Conservation (phyloP, 352 stramenopile genomes). For the Plasmopara muralis region DNA sequence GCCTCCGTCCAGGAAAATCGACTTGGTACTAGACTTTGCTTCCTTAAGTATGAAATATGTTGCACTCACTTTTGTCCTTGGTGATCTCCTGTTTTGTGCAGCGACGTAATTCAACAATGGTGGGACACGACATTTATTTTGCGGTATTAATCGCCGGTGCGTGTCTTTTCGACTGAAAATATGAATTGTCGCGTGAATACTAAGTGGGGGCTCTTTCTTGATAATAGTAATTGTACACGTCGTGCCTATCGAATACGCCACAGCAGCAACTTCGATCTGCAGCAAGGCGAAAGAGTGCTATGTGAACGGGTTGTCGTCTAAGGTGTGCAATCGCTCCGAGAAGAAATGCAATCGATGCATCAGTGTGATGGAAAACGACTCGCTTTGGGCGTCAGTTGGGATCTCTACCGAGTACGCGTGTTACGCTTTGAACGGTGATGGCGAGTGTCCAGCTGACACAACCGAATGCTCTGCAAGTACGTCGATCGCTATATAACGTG, state of each 20-base stretch:
- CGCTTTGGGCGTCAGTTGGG: conserved; percentile 14
- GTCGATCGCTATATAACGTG: conserved; percentile 1
- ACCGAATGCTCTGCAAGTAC: conserved; percentile 35
- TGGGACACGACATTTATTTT: conserved; percentile 23
- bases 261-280: conserved; percentile 24
- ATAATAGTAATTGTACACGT: conserved; percentile 20
- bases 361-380: conserved; percentile 21
- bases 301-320: conserved; percentile 34
- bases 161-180: conserved; percentile 2
- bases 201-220: neutral
- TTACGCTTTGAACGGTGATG: conserved; percentile 29
- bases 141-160: conserved; percentile 23
- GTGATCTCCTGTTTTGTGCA: conserved; percentile 9
- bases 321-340: conserved; percentile 37
- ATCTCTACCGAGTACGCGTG: conserved; percentile 39
- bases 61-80: neutral
- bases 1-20: conserved; percentile 13
- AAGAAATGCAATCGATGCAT: conserved; percentile 45
- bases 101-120: conserved; percentile 18
- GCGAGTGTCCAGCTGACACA: conserved; percentile 32
- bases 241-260: conserved; percentile 8
- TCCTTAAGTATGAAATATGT: neutral
- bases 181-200: neutral
- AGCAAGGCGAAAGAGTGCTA: conserved; percentile 35
- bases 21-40: neutral